Evolutionary conservation across 768 basidiomycete species (phyloP), one percentile per base, ranked within the genome.

Genomic region (Erythrobasidium yunnanense): DNA sequence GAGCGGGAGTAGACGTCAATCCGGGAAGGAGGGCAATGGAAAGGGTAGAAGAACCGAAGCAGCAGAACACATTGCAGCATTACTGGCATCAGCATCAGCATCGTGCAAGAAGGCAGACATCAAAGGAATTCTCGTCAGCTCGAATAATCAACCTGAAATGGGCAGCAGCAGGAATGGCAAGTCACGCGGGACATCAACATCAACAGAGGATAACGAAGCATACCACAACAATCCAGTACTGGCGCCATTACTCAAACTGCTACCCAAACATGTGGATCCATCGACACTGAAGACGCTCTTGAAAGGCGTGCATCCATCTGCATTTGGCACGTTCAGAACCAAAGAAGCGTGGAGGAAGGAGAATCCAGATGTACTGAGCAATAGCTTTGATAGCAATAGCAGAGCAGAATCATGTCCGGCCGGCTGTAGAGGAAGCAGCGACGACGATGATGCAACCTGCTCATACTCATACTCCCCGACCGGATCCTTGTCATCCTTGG

Each of bases 301-400:
- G 13, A 51, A 51, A 25, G 30, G 32, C 20, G 60, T 63, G 47
- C 60, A 63, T 38, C 60, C 60, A 3, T 27, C 60, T 4, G 60
- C 60, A 30, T 63, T 63, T 52, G 60, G 60, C n/a, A 18, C 46
- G 25, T 63, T 50, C 47, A 52, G 49, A 13, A 63, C 60, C 6
- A 63, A 63, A 51, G 60, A 63, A 22, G 60, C 49, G 1, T 63
- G 60, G 60, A 49, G 60, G 60, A 63, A 32, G 22, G 60, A 63
- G 33, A 25, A 63, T 51, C 46, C 46, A 32, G 60, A 63, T 30
- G 60, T 63, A 8, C 38, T 60, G 7, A 50, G 25, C 56, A 47
- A 2, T 38, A 58, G 18, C 22, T 35, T 11, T 29, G 49, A 46
- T 30, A 18, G 2, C 60, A 30, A 13, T 22, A 49, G 22, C 23